Base-by-base conservation (phyloP, 441 rosid genomes). In the Rhodomyrtus psidioides region DNA sequence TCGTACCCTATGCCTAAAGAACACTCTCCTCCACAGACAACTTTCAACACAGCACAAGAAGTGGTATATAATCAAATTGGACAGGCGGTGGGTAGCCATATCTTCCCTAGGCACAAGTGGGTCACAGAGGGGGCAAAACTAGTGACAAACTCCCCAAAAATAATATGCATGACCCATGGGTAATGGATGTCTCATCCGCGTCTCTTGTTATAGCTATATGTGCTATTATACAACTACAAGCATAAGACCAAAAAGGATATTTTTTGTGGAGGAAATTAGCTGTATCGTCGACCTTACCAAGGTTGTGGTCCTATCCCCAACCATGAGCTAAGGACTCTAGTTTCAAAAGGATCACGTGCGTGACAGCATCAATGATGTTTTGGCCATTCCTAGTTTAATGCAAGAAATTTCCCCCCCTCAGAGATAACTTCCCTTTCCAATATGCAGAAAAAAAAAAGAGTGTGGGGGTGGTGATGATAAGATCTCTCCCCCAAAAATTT, bases 321-420 rank as follows among this genome's bases (percentile, higher is more conserved):
- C 26, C 21, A 34, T 65, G 6, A 23, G 79, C 60, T 57, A 65
- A 65, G 49, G 79, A 65, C 79, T 9, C 79, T 65, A 65, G 49
- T 65, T 39, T 65, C 79, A 42, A 46, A 34, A 19, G 49, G 79
- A 83, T 88, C 93, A 91, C 93, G 91, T 93, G 95, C 93, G 87
- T 85, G 90, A 87, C 89, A 90, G 90, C 88, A 91, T 90, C 88
- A 84, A 88, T 91, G 90, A 86, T 83, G 91, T 90, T 90, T 74
- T 84, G 92, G 90, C 90, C 91, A 88, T 89, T 89, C 92, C 91
- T 60, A 28, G 87, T 90, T 91, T 88, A 81, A 30, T 81, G 83
- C 51, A 85, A 84, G 44, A 79, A 85, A 87, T 82, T 19, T 53
- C 88, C 46, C 4, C 88, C 51, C 13, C 4, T 87, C 54, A 83